Percentiles rank a stretch among this genome's conserved stretches.
Evolutionary conservation across 805 yeast genomes (phyloP).

Genomic region (Saccharomycopsis babjevae): DNA sequence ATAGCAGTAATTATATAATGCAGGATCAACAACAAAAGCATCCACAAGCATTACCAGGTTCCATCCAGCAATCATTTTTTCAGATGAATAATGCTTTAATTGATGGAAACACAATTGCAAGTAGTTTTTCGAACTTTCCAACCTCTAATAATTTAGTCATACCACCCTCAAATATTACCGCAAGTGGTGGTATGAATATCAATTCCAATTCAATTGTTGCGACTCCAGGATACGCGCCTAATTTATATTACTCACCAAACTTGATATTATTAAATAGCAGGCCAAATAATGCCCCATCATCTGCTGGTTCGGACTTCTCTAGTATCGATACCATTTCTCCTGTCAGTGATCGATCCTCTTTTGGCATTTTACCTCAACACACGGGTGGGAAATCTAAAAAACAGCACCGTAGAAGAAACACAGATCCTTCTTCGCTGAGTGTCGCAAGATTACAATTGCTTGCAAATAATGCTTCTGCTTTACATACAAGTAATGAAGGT

Average conservation of each 20-base stretch:
- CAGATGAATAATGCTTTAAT: slow-evolving; percentile 18
- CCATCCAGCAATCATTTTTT: slow-evolving; percentile 15
- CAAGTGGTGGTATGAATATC: slow-evolving; percentile 8
- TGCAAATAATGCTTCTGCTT: slow-evolving; percentile 3
- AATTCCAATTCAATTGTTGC: slow-evolving; percentile 20
- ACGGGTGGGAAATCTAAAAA: slow-evolving; percentile 6
- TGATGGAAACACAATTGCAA: neutral
- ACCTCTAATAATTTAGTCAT: neutral
- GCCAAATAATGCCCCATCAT: neutral
- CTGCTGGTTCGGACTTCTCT: neutral
- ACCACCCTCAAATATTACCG: neutral
- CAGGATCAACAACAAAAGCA: slow-evolving; percentile 3
- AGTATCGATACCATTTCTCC: neutral
- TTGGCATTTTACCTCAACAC: neutral
- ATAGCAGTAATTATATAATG: neutral
- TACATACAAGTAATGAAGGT: neutral
- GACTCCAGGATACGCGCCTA: slow-evolving; percentile 3
- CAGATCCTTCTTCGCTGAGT: slow-evolving; percentile 8
- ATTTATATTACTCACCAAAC: neutral
- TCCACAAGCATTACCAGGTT: slow-evolving; percentile 1
- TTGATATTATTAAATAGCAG: neutral
- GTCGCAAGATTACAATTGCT: neutral
- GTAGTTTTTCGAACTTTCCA: neutral
- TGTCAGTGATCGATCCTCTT: neutral
- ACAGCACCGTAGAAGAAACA: slow-evolving; percentile 14